phyloP scores from a whole-genome alignment of 345 rosid species.

The Melastoma malabathricum region DNA sequence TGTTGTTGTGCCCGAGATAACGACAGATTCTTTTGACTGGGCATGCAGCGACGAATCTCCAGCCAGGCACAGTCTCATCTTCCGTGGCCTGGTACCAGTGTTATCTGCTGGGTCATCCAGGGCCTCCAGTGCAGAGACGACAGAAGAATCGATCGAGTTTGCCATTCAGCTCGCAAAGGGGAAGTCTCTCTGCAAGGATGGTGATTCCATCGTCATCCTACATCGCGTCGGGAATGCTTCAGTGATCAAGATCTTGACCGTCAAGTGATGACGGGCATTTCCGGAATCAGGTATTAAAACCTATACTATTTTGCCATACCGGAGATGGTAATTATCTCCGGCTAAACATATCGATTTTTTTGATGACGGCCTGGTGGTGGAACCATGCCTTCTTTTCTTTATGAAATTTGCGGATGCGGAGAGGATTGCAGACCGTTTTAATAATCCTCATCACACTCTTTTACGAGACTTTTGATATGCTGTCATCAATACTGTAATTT shows the following conservation, averaged over 20 bases:
- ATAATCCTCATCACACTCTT: no score
- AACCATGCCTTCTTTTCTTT: no score
- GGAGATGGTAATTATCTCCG: no score
- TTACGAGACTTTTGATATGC: no score
- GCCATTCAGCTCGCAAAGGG: conserved; percentile 54
- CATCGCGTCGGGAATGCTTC: conserved; percentile 85
- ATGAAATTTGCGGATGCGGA: no score
- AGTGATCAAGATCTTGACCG: conserved; percentile 86
- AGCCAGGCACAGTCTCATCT: conserved; percentile 86
- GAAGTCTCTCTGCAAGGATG: conserved; percentile 53
- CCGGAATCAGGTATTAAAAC: no score
- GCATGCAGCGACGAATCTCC: conserved; percentile 85
- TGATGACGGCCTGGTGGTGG: no score
- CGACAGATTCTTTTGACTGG: conserved; percentile 86
- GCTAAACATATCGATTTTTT: no score
- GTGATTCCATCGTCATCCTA: conserved; percentile 82
- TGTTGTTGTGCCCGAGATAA: conserved; percentile 87
- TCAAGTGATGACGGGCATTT: conserved; percentile 21
- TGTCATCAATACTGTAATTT: no score
- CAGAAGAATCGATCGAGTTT: conserved; percentile 81
- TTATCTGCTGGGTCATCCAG: conserved; percentile 78
- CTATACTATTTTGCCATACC: no score
- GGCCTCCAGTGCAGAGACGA: conserved; percentile 79
- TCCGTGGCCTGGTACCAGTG: conserved; percentile 72
- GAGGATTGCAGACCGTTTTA: no score